Percentiles rank a stretch among this genome's conserved stretches.
These are phyloP conservation scores for Penicillium sp. DNA, from an alignment of 2,329 filamentous ascomycete species.

Conservation along the genomic window DNA sequence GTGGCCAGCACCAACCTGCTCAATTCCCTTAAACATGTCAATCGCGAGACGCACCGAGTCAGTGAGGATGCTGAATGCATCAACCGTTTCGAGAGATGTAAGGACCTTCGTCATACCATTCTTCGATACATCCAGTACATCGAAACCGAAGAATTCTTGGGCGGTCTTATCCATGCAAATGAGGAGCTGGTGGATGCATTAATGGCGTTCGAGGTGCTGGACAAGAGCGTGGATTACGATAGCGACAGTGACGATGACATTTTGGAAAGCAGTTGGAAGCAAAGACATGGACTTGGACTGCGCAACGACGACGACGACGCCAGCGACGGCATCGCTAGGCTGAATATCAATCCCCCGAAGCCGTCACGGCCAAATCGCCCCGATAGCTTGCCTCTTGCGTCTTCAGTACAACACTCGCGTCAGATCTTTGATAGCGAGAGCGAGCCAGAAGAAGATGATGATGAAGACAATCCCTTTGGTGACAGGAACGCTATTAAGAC, in stretches of 20 bases:
- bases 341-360: slow-evolving; percentile 38
- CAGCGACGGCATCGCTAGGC: slow-evolving; percentile 34
- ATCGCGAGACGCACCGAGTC: slow-evolving; percentile 82
- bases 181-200: slow-evolving; percentile 92
- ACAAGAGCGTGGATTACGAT: slow-evolving; percentile 62
- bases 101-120: slow-evolving; percentile 77
- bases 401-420: slow-evolving; percentile 21
- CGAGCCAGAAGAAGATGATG: slow-evolving; percentile 62
- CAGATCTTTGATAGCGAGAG: slow-evolving; percentile 55
- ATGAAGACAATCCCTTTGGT: slow-evolving; percentile 84
- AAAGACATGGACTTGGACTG: slow-evolving; percentile 17
- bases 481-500: slow-evolving; percentile 66
- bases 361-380: slow-evolving; percentile 58
- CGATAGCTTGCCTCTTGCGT: slow-evolving; percentile 50
- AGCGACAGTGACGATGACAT: slow-evolving; percentile 63
- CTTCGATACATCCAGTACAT: slow-evolving; percentile 90
- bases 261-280: slow-evolving; percentile 31
- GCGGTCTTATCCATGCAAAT: slow-evolving; percentile 86
- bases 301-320: slow-evolving; percentile 25
- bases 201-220: slow-evolving; percentile 92
- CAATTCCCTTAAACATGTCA: slow-evolving; percentile 85
- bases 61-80: slow-evolving; percentile 77
- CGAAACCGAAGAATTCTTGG: slow-evolving; percentile 87
- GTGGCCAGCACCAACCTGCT: slow-evolving; percentile 87
- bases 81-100: slow-evolving; percentile 80